Evolutionary conservation across 768 basidiomycete species (phyloP), one percentile per base, ranked within the genome.

Genomic region (Suillus bovinus): DNA sequence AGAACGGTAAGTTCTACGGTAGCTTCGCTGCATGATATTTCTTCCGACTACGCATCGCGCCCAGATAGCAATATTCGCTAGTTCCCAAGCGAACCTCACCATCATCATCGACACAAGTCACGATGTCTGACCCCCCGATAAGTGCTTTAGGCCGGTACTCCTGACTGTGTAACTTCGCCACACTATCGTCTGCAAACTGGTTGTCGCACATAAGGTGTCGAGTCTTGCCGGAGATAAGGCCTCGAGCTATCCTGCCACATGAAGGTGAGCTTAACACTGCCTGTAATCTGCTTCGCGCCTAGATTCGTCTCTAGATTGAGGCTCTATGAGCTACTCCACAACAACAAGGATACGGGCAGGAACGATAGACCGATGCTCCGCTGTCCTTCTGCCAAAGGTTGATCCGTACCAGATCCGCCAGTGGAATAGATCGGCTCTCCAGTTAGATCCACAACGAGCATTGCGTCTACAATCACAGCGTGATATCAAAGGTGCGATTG

Each of bases 401-500:
- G 16, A 49, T 4, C 27, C 4, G 14, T 27, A 27, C 16, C 14
- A 47, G 24, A 47, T 49, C 7, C 14, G 3, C 8, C 24, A 47
- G 24, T 14, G 14, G 24, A 7, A 47, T 47, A 24, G 92, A 72
- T 95, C 93, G 5, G 82, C 89, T 31, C 91, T 91, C 90, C 91
- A 94, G 71, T 93, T 92, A 33, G 92, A 78, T 13, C 91, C 92
- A 4, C 87, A 89, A 64, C 82, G 78, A 2, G 88, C 84, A 22
- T 86, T 74, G 17, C 88, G 82, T 86, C 88, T 76, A 93, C 81
- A 69, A 90, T 92, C 86, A 89, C 89, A 53, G 93, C 78, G 67
- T 82, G 68, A 3, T 90, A 91, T n/a, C 92, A 84, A 80, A 14
- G 14, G 81, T 77, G 31, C 87, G 89, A 67, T 91, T 90, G 72